Evolutionary conservation across 169 alveolate species (phyloP).

Genomic region (Plasmodium ovale): DNA sequence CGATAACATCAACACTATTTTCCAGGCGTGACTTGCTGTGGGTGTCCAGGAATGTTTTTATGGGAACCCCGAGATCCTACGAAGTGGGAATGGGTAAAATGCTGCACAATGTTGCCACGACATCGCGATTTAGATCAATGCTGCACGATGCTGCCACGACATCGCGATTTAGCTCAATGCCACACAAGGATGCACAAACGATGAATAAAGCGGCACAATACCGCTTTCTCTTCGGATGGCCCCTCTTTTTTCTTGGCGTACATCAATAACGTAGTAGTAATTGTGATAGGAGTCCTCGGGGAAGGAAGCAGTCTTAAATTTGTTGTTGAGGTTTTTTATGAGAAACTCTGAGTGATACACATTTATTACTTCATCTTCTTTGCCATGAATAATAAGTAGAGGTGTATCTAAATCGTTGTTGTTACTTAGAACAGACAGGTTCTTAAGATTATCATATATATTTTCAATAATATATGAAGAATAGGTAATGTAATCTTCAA

Average conservation of each 20-base stretch:
- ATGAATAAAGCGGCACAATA: not conserved
- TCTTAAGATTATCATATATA: conserved; percentile 65
- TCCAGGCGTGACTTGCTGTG: conserved; percentile 43
- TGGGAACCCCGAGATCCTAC: conserved; percentile 65
- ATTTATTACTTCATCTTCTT: conserved; percentile 87
- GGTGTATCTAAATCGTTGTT: conserved; percentile 80
- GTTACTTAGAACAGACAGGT: conserved; percentile 43
- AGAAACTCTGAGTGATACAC: conserved; percentile 87
- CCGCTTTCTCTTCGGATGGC: too few species aligned
- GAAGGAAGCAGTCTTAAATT: conserved; percentile 81
- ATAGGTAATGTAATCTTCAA: conserved; percentile 80
- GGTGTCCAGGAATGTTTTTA: conserved; percentile 31
- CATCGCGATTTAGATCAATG: too few species aligned
- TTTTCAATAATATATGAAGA: conserved; percentile 70
- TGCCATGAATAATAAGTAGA: conserved; percentile 87
- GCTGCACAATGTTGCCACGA: too few species aligned
- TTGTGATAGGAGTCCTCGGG: conserved; percentile 84
- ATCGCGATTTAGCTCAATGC: too few species aligned
- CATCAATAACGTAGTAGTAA: conserved; percentile 82
- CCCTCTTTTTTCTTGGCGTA: conserved; percentile 18
- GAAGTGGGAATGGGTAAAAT: not conserved
- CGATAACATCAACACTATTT: conserved; percentile 14
- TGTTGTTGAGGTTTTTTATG: conserved; percentile 79
- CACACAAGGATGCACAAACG: not conserved
- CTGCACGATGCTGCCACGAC: too few species aligned